Base-by-base conservation (phyloP, 2,329 filamentous ascomycete species). In the Penicillium sp. region DNA sequence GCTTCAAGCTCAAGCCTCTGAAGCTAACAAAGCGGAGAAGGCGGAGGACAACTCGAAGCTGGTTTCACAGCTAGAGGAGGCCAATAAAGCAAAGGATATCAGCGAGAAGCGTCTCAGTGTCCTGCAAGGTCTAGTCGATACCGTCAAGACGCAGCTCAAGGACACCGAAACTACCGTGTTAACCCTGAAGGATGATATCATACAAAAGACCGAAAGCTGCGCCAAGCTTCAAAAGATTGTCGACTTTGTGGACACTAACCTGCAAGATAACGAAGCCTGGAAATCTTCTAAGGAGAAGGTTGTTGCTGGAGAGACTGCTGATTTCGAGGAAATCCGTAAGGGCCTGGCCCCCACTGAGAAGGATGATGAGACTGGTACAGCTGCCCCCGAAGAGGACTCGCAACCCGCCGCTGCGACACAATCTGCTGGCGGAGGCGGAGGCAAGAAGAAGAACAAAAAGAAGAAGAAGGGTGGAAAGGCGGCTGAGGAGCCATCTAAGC, bases 381-480 rank as follows among this genome's bases (percentile, higher is more conserved):
- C 51, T 52, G 48, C 57, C 6, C 59, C 59, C 8, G 69, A 64
- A 40, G 54, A 62, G n/a, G 57, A 68, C 41, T 54, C 44, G 9
- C 67, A 66, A 51, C 46, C 61, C 22, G 44, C 60, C 18, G 55
- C 54, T 35, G 41, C 62, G 1, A 25, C 62, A 15, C 52, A 53
- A 3, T 55, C 65, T 18, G 63, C 65, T 27, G 49, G 63, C 15
- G 67, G 37, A 70, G 40, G 33, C 3, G 69, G 74, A 14, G 73
- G 78, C 11, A 76, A 77, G 56, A 93, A 92, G 76, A 95, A 90
- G 74, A 95, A 92, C 61, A 90, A 90, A 71, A 96, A 93, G 79
- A 96, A 95, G 82, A 89, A 87, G 75, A 93, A 92, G 78, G 85
- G 84, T 18, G 83, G 81, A 29, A 85, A 83, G 60, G 72, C 72